Conservation (phyloP, 176 grass and related monocot species). For the Aegilops tauschii region DNA sequence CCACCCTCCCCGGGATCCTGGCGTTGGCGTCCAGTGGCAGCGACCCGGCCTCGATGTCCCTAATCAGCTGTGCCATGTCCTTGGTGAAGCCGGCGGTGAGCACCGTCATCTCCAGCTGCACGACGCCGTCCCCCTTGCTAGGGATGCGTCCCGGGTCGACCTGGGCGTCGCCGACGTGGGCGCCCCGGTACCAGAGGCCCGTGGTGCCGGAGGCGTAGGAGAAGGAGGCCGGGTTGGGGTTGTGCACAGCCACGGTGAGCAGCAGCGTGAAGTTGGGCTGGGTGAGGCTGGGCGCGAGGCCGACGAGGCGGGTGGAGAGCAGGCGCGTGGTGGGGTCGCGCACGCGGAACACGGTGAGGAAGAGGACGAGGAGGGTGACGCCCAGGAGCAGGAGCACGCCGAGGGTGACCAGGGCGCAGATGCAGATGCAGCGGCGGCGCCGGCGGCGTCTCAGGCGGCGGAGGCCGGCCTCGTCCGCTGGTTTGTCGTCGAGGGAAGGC, state of each 20-base stretch:
- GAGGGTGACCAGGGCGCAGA: slow-evolving; percentile 17
- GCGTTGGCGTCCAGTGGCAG: slow-evolving; percentile 40
- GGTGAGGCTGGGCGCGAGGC: slow-evolving; percentile 39
- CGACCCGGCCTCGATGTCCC: slow-evolving; percentile 28
- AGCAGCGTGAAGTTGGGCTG: slow-evolving; percentile 56
- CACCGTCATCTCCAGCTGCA: slow-evolving; percentile 40
- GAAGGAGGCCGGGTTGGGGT: slow-evolving; percentile 70
- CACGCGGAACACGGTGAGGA: slow-evolving; percentile 42
- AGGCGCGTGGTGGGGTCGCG: slow-evolving; percentile 37
- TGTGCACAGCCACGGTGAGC: slow-evolving; percentile 41
- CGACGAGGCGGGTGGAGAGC: slow-evolving; percentile 31
- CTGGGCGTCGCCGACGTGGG: slow-evolving; percentile 38
- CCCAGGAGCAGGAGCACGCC: slow-evolving; percentile 15
- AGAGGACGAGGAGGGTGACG: slow-evolving; percentile 37
- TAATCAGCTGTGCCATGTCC: neutral
- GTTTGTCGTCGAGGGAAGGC: neutral
- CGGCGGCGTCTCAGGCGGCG: neutral
- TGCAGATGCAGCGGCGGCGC: neutral
- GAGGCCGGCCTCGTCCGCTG: neutral
- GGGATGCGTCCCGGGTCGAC: slow-evolving; percentile 42
- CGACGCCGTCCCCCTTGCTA: slow-evolving; percentile 29
- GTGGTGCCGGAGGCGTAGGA: slow-evolving; percentile 19
- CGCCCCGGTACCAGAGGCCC: slow-evolving; percentile 35
- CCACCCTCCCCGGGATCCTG: slow-evolving; percentile 47
- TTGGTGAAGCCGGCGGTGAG: slow-evolving; percentile 31